Conservation (phyloP, 2,329 filamentous ascomycete species). For the Bipolaris victoriae region DNA sequence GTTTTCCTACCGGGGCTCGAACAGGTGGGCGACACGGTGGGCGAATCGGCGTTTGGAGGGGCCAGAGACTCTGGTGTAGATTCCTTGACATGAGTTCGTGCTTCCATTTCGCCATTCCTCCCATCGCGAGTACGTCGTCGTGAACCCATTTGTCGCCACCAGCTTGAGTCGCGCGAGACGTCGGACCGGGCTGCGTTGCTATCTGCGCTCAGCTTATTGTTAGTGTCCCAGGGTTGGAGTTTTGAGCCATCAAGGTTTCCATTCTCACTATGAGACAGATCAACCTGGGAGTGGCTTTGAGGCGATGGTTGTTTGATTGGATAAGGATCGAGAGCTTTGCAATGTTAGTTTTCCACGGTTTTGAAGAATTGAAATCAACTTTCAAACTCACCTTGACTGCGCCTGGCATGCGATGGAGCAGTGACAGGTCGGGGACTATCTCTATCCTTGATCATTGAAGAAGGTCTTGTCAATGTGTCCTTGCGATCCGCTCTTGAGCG, state of each 20-base stretch:
- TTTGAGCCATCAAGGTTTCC: slow-evolving; percentile 43
- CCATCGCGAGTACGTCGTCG: slow-evolving; percentile 35
- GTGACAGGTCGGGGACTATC: slow-evolving; percentile 41
- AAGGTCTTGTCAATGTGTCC: slow-evolving; percentile 37
- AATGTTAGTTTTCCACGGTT: slow-evolving; percentile 8
- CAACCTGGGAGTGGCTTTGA: slow-evolving; percentile 45
- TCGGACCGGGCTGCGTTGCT: slow-evolving; percentile 40
- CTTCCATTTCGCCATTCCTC: slow-evolving; percentile 40
- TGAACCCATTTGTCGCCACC: slow-evolving; percentile 47
- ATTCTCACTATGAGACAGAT: slow-evolving; percentile 40
- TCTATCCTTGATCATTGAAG: slow-evolving; percentile 37
- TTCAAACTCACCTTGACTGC: slow-evolving; percentile 43
- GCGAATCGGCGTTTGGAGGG: slow-evolving; percentile 32
- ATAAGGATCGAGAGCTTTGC: slow-evolving; percentile 39
- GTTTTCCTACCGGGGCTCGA: slow-evolving; percentile 37
- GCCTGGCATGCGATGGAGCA: slow-evolving; percentile 43
- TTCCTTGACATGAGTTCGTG: slow-evolving; percentile 33
- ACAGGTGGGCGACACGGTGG: slow-evolving; percentile 29
- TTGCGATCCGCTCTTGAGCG: slow-evolving; percentile 36
- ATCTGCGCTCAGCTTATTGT: slow-evolving; percentile 47
- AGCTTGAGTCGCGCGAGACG: slow-evolving; percentile 39
- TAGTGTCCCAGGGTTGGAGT: slow-evolving; percentile 39
- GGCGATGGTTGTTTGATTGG: slow-evolving; percentile 38
- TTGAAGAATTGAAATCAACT: slow-evolving; percentile 16
- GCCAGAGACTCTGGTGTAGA: slow-evolving; percentile 24